Evolutionary conservation across 2,329 filamentous ascomycete species (phyloP).

Genomic region (Colletotrichum lupini): DNA sequence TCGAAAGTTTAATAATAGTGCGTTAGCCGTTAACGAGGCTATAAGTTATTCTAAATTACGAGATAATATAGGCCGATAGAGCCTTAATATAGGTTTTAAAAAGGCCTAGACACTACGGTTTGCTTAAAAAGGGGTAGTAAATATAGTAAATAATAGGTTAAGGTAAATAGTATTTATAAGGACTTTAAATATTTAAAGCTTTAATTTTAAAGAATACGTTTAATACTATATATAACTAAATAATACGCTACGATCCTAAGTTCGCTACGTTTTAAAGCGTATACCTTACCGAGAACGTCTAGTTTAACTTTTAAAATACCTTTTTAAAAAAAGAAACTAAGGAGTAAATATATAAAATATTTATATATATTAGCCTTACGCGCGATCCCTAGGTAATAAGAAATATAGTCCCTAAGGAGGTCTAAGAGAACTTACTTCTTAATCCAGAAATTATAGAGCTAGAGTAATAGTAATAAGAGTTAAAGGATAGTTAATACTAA

Average conservation of each 20-base stretch:
- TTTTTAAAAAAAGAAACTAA: too few relatives aligned
- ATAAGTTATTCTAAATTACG: background rate
- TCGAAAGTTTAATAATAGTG: background rate
- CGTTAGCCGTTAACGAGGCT: background rate
- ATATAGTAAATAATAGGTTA: background rate
- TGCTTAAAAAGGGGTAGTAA: background rate
- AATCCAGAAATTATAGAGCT: too few relatives aligned
- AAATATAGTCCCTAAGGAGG: too few relatives aligned
- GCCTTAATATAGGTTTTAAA: background rate
- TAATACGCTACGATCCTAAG: background rate
- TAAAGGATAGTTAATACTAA: too few relatives aligned
- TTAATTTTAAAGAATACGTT: background rate
- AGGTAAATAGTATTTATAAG: background rate
- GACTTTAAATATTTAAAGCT: background rate
- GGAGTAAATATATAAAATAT: too few relatives aligned
- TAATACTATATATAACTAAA: background rate
- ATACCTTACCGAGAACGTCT: background rate
- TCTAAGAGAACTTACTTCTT: too few relatives aligned
- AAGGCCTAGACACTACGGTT: background rate
- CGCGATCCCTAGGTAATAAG: too few relatives aligned
- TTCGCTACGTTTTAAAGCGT: background rate
- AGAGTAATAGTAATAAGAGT: too few relatives aligned
- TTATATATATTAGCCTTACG: too few relatives aligned
- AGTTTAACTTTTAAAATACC: background rate
- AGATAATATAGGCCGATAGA: background rate